Evolutionary conservation across 2,329 filamentous ascomycete species (phyloP).

Genomic region (Ophiostoma himal-ulmi): DNA sequence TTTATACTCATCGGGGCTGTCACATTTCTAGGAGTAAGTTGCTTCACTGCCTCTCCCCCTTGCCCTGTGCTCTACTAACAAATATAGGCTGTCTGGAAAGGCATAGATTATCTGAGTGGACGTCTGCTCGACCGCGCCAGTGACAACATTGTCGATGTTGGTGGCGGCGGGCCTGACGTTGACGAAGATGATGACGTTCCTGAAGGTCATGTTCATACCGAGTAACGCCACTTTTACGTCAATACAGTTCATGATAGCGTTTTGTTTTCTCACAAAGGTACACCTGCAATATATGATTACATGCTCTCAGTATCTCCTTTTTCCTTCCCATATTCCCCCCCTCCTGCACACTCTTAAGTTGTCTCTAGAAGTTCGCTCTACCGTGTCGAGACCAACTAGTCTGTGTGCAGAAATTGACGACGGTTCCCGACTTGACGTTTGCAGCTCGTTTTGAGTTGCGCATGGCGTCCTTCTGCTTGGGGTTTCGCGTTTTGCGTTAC

Average conservation of each 20-base stretch:
- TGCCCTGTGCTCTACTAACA: slow-evolving; percentile 20
- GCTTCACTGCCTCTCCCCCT: background rate
- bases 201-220: slow-evolving; percentile 35
- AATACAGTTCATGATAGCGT: background rate
- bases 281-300: background rate
- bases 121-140: slow-evolving; percentile 69
- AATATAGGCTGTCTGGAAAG: slow-evolving; percentile 69
- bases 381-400: slow-evolving; percentile 90
- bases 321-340: background rate
- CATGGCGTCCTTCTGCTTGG: slow-evolving; percentile 13
- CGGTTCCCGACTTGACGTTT: slow-evolving; percentile 9
- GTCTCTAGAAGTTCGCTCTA: slow-evolving; percentile 67
- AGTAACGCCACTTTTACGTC: background rate
- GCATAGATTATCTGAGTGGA: slow-evolving; percentile 66
- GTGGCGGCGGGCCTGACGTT: slow-evolving; percentile 53
- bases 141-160: slow-evolving; percentile 78
- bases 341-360: slow-evolving; percentile 92
- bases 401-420: slow-evolving; percentile 78
- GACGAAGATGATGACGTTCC: slow-evolving; percentile 61
- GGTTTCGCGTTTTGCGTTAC: slow-evolving; percentile 11
- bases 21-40: slow-evolving; percentile 69
- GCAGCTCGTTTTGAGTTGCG: slow-evolving; percentile 12
- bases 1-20: slow-evolving; percentile 73
- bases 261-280: background rate
- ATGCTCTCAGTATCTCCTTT: background rate